Evolutionary conservation across 1,139 yeast species (phyloP).

Genomic region (Meyerozyma elateridarum): DNA sequence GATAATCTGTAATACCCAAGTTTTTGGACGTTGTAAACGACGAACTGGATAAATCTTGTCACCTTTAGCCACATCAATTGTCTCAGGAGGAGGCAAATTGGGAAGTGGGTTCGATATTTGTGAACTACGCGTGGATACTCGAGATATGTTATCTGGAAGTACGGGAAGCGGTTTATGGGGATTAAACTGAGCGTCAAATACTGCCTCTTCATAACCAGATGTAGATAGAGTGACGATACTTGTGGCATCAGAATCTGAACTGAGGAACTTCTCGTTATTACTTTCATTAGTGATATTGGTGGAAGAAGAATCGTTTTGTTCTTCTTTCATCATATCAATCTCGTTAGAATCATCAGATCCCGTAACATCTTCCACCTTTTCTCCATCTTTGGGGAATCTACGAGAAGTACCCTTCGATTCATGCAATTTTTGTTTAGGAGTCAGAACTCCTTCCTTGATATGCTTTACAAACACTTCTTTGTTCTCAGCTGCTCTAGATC

Average conservation of each 20-base stretch:
- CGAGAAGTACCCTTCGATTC: no score
- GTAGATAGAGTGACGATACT: constrained; percentile 48
- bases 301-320: background rate
- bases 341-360: background rate
- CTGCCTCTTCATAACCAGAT: constrained; percentile 49
- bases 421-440: background rate
- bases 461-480: constrained; percentile 24
- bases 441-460: background rate
- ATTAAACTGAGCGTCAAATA: constrained; percentile 49
- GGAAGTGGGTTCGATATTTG: background rate
- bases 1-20: constrained; percentile 66
- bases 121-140: no score
- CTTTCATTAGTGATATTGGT: background rate
- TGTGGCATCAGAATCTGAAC: no score
- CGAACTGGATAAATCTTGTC: constrained; percentile 33
- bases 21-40: constrained; percentile 35
- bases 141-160: no score
- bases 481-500: constrained; percentile 28
- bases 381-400: background rate
- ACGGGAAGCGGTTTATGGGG: constrained; percentile 27
- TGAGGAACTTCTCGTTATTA: no score
- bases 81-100: background rate
- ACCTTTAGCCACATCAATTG: constrained; percentile 20
- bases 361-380: background rate
- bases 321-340: background rate